phyloP scores from a whole-genome alignment of 2,329 filamentous ascomycete genomes.

The Colletotrichum acutatum region DNA sequence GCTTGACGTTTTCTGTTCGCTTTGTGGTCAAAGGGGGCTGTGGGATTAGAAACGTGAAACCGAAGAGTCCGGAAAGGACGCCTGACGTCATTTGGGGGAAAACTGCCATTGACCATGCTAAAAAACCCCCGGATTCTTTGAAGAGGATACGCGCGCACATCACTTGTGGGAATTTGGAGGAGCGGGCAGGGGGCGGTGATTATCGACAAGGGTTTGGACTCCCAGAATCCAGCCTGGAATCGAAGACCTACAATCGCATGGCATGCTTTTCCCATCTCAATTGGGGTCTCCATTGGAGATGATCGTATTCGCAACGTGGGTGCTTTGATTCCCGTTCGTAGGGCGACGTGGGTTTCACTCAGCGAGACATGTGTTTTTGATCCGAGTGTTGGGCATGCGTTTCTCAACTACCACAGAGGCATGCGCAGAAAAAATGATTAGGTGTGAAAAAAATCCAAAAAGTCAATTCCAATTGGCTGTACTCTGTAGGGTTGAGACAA shows the following conservation, averaged over 20 bases:
- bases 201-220: neutral
- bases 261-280: neutral
- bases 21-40: neutral
- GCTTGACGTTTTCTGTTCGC: neutral
- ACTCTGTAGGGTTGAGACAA: neutral
- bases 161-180: neutral
- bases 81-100: neutral
- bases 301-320: neutral
- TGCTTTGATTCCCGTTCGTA: neutral
- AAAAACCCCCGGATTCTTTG: neutral
- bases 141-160: neutral
- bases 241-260: no score
- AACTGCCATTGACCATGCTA: neutral
- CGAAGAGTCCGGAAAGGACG: neutral
- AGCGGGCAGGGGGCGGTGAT: neutral
- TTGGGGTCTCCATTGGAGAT: neutral
- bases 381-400: neutral
- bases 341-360: neutral
- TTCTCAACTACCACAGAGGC: neutral
- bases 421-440: neutral
- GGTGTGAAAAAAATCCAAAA: neutral
- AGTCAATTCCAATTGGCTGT: neutral
- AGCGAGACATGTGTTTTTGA: neutral
- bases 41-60: neutral
- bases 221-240: neutral